Base-by-base conservation (phyloP, 805 yeast species). In the Ogataea paraovalis region DNA sequence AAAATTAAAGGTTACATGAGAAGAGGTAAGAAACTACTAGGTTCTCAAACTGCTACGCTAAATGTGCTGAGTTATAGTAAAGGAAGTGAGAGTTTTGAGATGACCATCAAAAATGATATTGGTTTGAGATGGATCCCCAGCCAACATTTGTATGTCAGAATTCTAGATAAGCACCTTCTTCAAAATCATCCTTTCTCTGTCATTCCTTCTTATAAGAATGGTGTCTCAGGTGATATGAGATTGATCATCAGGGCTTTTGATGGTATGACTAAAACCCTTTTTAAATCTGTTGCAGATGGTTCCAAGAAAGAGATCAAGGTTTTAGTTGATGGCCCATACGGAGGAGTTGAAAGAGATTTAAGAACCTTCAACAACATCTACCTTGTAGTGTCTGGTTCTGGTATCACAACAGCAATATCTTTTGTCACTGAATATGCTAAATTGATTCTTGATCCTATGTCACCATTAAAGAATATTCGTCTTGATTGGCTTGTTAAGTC, bases 181-280 rank as follows among this genome's bases (percentile, higher is more conserved):
- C 81, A 79, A 50, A 77, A 72, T 51, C 85, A 79, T 60, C 84
- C 84, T 12, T 79, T 79, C 55, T 77, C 83, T 1, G 72, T 78
- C 8, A 51, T 74, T 23, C 70, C 75, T 3, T 52, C 66, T 22
- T 56, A 54, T 20, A 57, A 59, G 1, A 61, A 52, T 19, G 41
- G 37, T 16, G 36, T 43, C 10, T 36, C 52, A 16, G 55, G 58
- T 7, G 66, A 68, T 12, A 56, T 79, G 61, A 73, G 70, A 52
- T 65, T 79, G 37, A 59, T 79, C 6, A 65, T 79, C 3, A 67
- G 72, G 27, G 74, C 80, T 0, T 68, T 70, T 47, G 61, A 59
- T 3, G 85, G 85, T 0, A 59, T 78, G 39, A 79, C 85, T 1
- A 62, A 51, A 39, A 53, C 52, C 12, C 50, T 78, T 3, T 62